phyloP scores from a whole-genome alignment of 108 stramenopile species.

The Nitzschia putrida region DNA sequence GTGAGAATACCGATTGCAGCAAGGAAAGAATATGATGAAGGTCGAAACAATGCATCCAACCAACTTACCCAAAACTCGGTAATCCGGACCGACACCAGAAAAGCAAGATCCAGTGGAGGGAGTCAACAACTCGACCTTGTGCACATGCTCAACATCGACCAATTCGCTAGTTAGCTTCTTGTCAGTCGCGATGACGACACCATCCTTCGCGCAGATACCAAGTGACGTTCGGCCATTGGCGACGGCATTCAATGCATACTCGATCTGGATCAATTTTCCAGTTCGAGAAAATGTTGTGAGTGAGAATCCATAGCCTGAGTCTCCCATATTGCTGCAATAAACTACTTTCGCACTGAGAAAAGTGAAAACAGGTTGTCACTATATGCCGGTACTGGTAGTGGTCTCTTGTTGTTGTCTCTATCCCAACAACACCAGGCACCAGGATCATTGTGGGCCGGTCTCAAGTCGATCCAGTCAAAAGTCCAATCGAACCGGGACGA shows the following conservation, averaged over 20 bases:
- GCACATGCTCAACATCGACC: constrained; percentile 85
- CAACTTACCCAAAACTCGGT: constrained; percentile 91
- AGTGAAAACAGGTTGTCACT: neutral
- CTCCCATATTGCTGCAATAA: constrained; percentile 66
- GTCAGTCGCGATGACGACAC: constrained; percentile 98
- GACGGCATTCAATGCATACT: constrained; percentile 98
- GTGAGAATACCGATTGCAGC: neutral
- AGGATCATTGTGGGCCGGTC: neutral
- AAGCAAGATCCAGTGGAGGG: constrained; percentile 93
- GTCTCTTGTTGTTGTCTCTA: constrained; percentile 4
- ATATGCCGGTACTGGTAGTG: neutral
- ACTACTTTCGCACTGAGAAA: neutral
- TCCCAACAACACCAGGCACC: too few species aligned
- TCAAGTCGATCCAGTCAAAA: constrained; percentile 8
- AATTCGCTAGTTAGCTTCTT: constrained; percentile 92
- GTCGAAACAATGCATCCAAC: neutral
- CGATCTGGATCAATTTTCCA: constrained; percentile 98
- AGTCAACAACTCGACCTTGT: constrained; percentile 91
- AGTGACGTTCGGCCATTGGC: constrained; percentile 95
- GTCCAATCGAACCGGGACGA: constrained; percentile 18
- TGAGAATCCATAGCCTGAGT: constrained; percentile 96
- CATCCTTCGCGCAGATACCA: constrained; percentile 96
- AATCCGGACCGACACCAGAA: constrained; percentile 98
- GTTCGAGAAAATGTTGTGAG: constrained; percentile 98
- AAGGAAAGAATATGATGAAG: neutral